phyloP scores from a whole-genome alignment of 2,329 filamentous ascomycete species.

The Claviceps sp. region DNA sequence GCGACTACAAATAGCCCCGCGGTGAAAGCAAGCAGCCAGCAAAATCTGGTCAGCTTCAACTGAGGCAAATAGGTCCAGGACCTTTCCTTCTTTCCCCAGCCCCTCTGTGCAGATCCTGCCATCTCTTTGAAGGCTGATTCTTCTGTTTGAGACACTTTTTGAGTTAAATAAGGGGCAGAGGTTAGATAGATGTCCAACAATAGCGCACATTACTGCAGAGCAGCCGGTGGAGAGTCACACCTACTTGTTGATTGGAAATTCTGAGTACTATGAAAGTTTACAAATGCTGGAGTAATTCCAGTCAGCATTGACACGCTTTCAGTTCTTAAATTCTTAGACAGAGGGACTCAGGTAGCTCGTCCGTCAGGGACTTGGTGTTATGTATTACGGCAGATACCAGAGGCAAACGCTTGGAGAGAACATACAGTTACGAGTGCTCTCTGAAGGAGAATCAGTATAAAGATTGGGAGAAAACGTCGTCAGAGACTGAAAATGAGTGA shows the following conservation, averaged over 20 bases:
- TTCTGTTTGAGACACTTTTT: slow-evolving; percentile 3
- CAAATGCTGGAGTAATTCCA: neutral
- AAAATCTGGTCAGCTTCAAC: slow-evolving; percentile 2
- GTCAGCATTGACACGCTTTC: neutral
- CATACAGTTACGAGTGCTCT: neutral
- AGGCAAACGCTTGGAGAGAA: slow-evolving; percentile 1
- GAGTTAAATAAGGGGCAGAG: neutral
- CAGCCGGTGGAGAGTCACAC: neutral
- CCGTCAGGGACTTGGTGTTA: neutral
- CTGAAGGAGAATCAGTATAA: neutral
- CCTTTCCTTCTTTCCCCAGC: neutral
- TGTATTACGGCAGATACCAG: neutral
- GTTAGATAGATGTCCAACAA: neutral
- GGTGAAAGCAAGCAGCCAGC: slow-evolving; percentile 3
- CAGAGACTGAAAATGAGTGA: neutral
- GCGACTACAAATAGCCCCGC: neutral
- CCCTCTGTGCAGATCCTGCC: neutral
- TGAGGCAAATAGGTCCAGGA: neutral
- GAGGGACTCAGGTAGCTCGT: slow-evolving; percentile 1
- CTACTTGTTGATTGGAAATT: neutral
- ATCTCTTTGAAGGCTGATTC: neutral
- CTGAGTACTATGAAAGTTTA: neutral
- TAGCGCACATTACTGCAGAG: neutral
- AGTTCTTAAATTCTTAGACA: neutral
- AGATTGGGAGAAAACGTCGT: neutral